Conservation (phyloP, 2,329 filamentous ascomycete species). For the Capronia epimyces region DNA sequence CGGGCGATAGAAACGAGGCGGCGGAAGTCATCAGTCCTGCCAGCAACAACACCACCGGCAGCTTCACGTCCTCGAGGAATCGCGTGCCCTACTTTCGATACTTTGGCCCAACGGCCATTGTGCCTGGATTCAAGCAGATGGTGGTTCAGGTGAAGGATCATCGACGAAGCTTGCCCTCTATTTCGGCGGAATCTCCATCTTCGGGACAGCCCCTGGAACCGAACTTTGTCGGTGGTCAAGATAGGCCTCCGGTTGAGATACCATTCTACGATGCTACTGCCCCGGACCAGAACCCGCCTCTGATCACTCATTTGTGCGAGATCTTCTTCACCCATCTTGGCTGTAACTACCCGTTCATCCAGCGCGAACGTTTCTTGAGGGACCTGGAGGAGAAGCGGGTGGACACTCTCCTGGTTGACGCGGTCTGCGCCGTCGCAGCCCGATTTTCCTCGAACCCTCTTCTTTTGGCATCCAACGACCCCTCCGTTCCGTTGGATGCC, state of each 20-base stretch:
- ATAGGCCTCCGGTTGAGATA: constrained; percentile 33
- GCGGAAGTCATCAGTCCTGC: constrained; percentile 32
- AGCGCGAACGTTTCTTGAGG: constrained; percentile 64
- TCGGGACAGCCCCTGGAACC: constrained; percentile 14
- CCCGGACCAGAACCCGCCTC: constrained; percentile 61
- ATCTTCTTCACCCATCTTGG: constrained; percentile 77
- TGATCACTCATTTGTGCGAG: constrained; percentile 71
- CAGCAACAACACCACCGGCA: constrained; percentile 31
- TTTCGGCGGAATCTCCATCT: constrained; percentile 18
- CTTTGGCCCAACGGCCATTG: constrained; percentile 85
- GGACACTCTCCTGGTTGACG: constrained; percentile 79
- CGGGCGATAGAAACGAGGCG: not conserved
- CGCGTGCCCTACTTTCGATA: constrained; percentile 85
- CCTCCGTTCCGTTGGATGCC: constrained; percentile 41
- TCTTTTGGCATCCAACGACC: constrained; percentile 47
- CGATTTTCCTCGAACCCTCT: constrained; percentile 64
- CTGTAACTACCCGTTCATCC: constrained; percentile 80
- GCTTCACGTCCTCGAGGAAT: constrained; percentile 48
- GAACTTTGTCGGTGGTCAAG: constrained; percentile 4
- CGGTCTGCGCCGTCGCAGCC: constrained; percentile 74
- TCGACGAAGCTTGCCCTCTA: constrained; percentile 15
- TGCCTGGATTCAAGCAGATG: constrained; percentile 90
- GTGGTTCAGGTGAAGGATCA: constrained; percentile 42
- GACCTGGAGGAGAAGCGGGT: constrained; percentile 74
- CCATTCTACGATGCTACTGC: constrained; percentile 75